These are phyloP conservation scores for Vaccinium myrtillus DNA, from an alignment of 148 eudicot genomes.

Conservation along the genomic window DNA sequence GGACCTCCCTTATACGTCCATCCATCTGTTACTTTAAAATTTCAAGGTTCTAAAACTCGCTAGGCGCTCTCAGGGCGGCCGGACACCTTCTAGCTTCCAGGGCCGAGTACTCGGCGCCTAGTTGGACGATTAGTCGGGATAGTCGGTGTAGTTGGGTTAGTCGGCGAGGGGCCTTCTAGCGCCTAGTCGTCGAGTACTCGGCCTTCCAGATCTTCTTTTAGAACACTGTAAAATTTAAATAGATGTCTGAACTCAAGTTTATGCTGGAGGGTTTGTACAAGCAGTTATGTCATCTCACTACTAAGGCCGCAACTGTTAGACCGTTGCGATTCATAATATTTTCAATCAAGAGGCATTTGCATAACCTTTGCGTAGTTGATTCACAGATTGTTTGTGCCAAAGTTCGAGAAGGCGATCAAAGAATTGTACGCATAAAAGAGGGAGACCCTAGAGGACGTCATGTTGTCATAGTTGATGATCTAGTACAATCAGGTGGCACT, in stretches of 20 bases:
- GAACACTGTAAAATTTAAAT: no score
- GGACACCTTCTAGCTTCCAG: no score
- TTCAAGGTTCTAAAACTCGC: no score
- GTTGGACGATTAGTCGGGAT: no score
- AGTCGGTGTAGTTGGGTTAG: no score
- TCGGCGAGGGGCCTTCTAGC: no score
- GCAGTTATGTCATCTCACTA: neutral
- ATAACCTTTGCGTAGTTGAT: constrained; percentile 14
- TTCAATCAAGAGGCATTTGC: neutral
- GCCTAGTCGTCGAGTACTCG: no score
- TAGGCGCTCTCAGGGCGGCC: no score
- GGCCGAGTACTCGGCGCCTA: no score
- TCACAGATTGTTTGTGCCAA: constrained; percentile 82
- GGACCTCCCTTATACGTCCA: neutral
- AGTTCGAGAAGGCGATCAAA: constrained; percentile 96
- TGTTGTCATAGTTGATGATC: constrained; percentile 98
- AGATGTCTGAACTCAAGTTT: neutral
- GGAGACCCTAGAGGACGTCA: constrained; percentile 96
- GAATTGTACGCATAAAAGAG: constrained; percentile 92
- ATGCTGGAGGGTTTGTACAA: neutral
- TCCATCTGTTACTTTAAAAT: neutral
- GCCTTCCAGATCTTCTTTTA: no score
- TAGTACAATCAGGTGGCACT: constrained; percentile 98
- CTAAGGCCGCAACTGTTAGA: neutral
- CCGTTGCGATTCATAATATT: no score